Conservation (phyloP, 345 rosid genomes). For the Eutrema heterophyllum region DNA sequence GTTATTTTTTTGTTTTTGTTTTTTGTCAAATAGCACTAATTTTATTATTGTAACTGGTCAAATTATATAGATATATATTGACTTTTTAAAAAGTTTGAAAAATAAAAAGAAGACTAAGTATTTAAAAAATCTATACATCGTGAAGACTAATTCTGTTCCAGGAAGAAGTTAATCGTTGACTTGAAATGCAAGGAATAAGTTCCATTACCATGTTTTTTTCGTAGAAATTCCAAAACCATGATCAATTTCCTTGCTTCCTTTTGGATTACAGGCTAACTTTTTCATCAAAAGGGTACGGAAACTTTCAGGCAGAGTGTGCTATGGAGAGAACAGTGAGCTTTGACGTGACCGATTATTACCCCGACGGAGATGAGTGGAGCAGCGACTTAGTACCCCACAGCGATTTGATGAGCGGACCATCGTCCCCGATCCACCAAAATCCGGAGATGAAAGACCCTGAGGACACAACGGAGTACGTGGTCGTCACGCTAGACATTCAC, state of each 20-base stretch:
- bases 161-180: not conserved
- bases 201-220: not conserved
- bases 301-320: not conserved
- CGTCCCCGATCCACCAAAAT: slow-evolving; percentile 25
- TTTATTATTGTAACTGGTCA: not conserved
- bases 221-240: not conserved
- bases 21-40: not conserved
- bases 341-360: slow-evolving; percentile 10
- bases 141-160: not conserved
- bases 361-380: not conserved
- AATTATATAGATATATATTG: not conserved
- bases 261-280: not conserved
- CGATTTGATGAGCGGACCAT: slow-evolving; percentile 43
- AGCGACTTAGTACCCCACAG: not conserved
- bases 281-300: not conserved
- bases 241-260: not conserved
- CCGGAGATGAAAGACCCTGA: slow-evolving; percentile 17
- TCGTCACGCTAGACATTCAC: slow-evolving; percentile 29
- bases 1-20: not conserved
- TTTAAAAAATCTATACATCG: not conserved
- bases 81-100: not conserved
- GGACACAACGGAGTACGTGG: not conserved
- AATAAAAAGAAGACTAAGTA: not conserved
- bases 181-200: not conserved
- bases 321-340: slow-evolving; percentile 10